Evolutionary conservation across 1,139 yeast genomes (phyloP).

Genomic region (Protomyces macrosporus): DNA sequence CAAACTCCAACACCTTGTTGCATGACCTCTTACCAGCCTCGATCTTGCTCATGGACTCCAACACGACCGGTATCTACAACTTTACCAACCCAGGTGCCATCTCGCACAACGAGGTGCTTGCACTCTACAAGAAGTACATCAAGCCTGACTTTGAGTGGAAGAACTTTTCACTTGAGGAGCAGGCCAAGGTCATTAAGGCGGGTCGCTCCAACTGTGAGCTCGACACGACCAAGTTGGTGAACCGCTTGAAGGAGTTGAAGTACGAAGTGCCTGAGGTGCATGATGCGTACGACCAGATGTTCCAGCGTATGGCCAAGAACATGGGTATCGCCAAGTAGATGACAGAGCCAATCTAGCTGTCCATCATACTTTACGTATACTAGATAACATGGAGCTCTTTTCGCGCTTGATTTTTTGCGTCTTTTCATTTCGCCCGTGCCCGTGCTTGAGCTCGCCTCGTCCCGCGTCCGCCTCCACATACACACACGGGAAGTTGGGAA

Average conservation of each 20-base stretch:
- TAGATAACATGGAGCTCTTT: too few species aligned
- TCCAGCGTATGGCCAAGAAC: slow-evolving; percentile 18
- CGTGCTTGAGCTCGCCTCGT: too few species aligned
- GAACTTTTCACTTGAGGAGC: slow-evolving; percentile 25
- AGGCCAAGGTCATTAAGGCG: slow-evolving; percentile 27
- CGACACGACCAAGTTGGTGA: slow-evolving; percentile 42
- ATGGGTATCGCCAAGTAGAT: not conserved
- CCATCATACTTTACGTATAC: too few species aligned
- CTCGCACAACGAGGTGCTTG: slow-evolving; percentile 23
- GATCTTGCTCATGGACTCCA: slow-evolving; percentile 10
- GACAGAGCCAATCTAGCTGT: too few species aligned
- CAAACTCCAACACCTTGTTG: slow-evolving; percentile 24
- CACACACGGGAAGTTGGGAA: too few species aligned
- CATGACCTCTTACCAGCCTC: slow-evolving; percentile 22
- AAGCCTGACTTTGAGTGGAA: slow-evolving; percentile 24
- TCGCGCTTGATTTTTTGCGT: too few species aligned
- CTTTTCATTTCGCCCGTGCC: too few species aligned
- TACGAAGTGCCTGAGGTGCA: slow-evolving; percentile 20
- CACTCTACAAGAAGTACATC: slow-evolving; percentile 25
- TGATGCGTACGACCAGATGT: slow-evolving; percentile 13
- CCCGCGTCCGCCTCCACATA: too few species aligned
- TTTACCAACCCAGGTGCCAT: slow-evolving; percentile 26
- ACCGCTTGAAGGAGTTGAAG: slow-evolving; percentile 36
- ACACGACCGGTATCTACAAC: slow-evolving; percentile 25
- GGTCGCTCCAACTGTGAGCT: slow-evolving; percentile 27